Base-by-base conservation (phyloP, 2,329 filamentous ascomycete species). In the Aspergillus novofumigatus region DNA sequence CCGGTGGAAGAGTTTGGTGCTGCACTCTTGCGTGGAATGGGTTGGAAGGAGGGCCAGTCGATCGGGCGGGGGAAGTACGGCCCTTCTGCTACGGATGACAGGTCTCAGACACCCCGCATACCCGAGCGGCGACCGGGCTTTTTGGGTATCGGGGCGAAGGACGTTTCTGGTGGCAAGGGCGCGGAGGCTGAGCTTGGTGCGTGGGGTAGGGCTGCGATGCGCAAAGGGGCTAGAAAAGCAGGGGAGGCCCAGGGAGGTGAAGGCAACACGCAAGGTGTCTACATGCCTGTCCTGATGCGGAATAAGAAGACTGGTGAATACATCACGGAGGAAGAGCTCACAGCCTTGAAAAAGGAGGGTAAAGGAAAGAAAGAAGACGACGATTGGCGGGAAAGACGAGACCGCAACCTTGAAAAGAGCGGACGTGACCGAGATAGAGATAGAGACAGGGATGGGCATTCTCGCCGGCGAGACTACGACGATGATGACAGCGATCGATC, bases 1-100 rank as follows among this genome's bases (percentile, higher is more conserved):
- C 93, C 94, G 0, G 91, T 97, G 17, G 93, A 97, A 65, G 92
- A 97, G 66, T 99, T 97, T 63, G 94, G 94, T 7, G 89, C 92
- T 20, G 92, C 92, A 0, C 81, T 97, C 62, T 81, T 99, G 38
- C 86, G 92, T 32, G 92, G 92, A 9, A 97, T 97, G 90, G 94
- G 94, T 8, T 97, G 93, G 92, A 92, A 97, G 67, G 85, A 86
- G 61, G 85, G 81, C 20, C 80, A 85, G 60, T 75, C 78, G 42
- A 79, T 86, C 52, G 79, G 88, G 76, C 73, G 68, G 60, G 83
- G 86, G 54, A 78, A 81, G 25, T 78, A 82, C 54, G 74, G 74
- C 26, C 73, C 74, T 20, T 62, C 73, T 63, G 65, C 73, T 58
- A 62, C 69, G 38, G 61, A 66, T 59, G 76, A 79, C 49, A 81